Percentiles rank a stretch among this genome's conserved stretches.
phyloP scores from a whole-genome alignment of 768 basidiomycete genomes.

The Suillus decipiens region DNA sequence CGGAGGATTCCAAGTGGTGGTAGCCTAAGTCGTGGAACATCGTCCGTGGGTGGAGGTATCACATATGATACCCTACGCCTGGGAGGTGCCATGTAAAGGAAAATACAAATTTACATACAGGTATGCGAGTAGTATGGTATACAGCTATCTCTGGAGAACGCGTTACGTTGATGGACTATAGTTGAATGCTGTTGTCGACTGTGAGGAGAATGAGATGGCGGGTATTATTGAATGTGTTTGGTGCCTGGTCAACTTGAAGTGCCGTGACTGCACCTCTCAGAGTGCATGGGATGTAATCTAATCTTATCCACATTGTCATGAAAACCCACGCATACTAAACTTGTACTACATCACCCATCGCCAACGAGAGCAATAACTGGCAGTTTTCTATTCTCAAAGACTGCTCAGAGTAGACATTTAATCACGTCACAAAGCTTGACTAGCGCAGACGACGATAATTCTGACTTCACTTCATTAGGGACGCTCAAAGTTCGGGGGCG shows the following conservation, averaged over 20 bases:
- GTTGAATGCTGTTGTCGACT: not conserved
- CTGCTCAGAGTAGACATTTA: constrained; percentile 22
- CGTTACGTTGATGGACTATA: constrained; percentile 6
- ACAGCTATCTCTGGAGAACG: constrained; percentile 2
- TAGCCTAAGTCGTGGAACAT: constrained; percentile 66
- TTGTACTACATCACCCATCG: not conserved
- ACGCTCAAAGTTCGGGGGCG: no score
- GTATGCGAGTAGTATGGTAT: not conserved
- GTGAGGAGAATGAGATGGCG: not conserved
- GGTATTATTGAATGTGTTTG: constrained; percentile 4
- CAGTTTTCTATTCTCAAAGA: constrained; percentile 39
- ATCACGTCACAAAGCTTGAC: not conserved
- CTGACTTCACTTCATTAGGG: constrained; percentile 43
- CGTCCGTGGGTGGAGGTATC: constrained; percentile 68
- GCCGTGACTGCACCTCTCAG: no score
- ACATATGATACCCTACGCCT: constrained; percentile 85
- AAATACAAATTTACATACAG: constrained; percentile 25
- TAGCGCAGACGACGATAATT: constrained; percentile 24
- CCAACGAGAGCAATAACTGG: not conserved
- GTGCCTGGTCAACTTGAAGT: not conserved
- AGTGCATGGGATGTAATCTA: constrained; percentile 10
- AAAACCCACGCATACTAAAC: not conserved
- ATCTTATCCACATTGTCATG: not conserved
- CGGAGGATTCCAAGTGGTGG: constrained; percentile 66
- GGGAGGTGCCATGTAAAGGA: constrained; percentile 41